phyloP scores from a whole-genome alignment of 2,329 filamentous ascomycete species.

The Stachybotrys chartarum region DNA sequence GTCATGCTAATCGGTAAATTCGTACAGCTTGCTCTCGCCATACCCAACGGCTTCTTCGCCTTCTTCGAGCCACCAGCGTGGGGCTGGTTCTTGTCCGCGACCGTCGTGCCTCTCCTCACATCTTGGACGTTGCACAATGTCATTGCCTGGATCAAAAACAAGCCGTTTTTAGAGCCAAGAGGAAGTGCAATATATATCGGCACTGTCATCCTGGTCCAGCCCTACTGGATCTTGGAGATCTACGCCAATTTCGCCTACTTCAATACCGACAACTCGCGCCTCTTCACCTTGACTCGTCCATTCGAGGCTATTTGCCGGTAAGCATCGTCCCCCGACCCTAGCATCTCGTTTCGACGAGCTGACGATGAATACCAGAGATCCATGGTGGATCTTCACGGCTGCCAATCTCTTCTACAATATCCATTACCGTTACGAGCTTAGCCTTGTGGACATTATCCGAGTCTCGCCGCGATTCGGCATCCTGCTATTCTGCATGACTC shows the following conservation, averaged over 20 bases:
- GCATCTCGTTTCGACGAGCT: too few species aligned
- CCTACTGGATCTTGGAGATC: constrained; percentile 59
- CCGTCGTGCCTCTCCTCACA: too few species aligned
- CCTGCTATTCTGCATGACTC: constrained; percentile 52
- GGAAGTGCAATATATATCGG: constrained; percentile 49
- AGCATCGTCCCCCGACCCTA: constrained; percentile 2
- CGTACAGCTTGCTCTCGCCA: too few species aligned
- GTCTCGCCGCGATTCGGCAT: constrained; percentile 59
- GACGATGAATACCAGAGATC: constrained; percentile 34
- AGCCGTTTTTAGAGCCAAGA: constrained; percentile 46
- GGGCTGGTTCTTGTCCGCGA: too few species aligned
- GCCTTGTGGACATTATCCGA: constrained; percentile 46
- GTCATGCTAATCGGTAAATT: too few species aligned
- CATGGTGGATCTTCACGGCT: constrained; percentile 62
- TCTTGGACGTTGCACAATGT: constrained; percentile 60
- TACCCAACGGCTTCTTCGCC: too few species aligned
- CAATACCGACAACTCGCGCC: constrained; percentile 39
- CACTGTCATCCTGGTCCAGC: constrained; percentile 50
- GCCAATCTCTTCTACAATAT: constrained; percentile 56
- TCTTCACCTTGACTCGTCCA: constrained; percentile 49
- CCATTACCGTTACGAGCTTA: constrained; percentile 53
- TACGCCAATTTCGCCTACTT: constrained; percentile 61
- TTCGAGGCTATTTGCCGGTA: constrained; percentile 53
- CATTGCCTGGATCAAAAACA: constrained; percentile 61
- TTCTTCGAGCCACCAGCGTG: too few species aligned